Evolutionary conservation across 352 stramenopile genomes (phyloP).

Genomic region (Saprolegnia parasitica): DNA sequence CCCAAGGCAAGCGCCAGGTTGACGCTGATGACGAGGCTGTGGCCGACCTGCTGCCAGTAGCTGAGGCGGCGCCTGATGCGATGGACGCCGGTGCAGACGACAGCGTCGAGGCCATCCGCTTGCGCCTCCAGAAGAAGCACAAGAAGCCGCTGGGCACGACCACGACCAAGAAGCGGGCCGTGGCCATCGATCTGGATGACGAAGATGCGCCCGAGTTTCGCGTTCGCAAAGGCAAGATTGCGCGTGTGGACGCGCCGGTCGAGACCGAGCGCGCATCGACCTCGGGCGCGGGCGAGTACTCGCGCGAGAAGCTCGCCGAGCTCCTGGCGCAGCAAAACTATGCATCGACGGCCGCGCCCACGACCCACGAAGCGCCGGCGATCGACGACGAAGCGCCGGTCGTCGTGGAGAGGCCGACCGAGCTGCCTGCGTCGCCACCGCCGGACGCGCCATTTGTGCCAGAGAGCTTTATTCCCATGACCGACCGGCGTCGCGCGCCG

Average conservation of each 20-base stretch:
- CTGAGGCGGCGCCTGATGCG: not conserved
- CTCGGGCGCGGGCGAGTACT: not conserved
- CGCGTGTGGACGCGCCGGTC: not conserved
- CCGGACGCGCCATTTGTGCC: not conserved
- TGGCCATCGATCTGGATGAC: slow-evolving; percentile 7
- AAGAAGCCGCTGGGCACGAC: slow-evolving; percentile 15
- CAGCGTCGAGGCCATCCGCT: slow-evolving; percentile 4
- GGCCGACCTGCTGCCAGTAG: not conserved
- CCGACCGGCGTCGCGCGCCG: not conserved
- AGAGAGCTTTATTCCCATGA: slow-evolving; percentile 24
- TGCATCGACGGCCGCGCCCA: not conserved
- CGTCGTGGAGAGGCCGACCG: not conserved
- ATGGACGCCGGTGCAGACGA: not conserved
- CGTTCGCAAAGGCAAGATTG: slow-evolving; percentile 26
- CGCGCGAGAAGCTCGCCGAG: slow-evolving; percentile 7
- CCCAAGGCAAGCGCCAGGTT: not conserved
- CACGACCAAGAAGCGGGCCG: not conserved
- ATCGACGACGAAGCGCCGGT: not conserved
- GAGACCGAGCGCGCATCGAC: not conserved
- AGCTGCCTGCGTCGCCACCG: not conserved
- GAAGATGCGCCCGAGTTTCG: slow-evolving; percentile 17
- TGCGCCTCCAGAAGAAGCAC: slow-evolving; percentile 22
- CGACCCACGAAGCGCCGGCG: not conserved
- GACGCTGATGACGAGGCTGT: not conserved
- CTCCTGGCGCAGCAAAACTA: slow-evolving; percentile 16